Evolutionary conservation across 441 rosid genomes (phyloP).

Genomic region (Bocquillonia castaneifolia): DNA sequence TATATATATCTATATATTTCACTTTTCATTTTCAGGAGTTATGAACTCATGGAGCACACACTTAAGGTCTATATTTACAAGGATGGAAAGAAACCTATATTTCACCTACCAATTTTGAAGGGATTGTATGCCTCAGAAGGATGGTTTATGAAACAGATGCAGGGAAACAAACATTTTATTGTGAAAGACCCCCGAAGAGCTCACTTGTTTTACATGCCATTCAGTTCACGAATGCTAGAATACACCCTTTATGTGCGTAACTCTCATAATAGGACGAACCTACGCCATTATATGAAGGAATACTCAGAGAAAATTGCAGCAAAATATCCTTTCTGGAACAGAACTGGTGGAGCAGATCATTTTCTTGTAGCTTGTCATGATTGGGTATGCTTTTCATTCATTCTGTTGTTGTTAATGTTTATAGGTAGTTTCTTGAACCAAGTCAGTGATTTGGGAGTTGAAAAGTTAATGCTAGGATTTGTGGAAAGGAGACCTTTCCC

Average conservation of each 20-base stretch:
- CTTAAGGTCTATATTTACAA: conserved; percentile 71
- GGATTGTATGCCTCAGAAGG: conserved; percentile 83
- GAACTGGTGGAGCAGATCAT: conserved; percentile 81
- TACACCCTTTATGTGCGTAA: conserved; percentile 45
- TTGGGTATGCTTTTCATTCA: conserved; percentile 56
- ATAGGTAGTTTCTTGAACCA: conserved; percentile 1
- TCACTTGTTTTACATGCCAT: conserved; percentile 73
- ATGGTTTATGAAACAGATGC: conserved; percentile 70
- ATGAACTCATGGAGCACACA: conserved; percentile 69
- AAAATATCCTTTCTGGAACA: conserved; percentile 50
- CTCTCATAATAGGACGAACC: conserved; percentile 51
- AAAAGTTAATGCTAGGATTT: too few relatives aligned
- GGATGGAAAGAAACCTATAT: conserved; percentile 74
- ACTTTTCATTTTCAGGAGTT: conserved; percentile 54
- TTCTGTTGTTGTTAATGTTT: conserved; percentile 10
- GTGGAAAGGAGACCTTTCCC: too few relatives aligned
- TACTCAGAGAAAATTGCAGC: conserved; percentile 60
- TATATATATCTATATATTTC: conserved; percentile 1
- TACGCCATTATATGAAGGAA: conserved; percentile 50
- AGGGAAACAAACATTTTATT: conserved; percentile 36
- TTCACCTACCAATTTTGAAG: conserved; percentile 76
- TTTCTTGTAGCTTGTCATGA: conserved; percentile 83
- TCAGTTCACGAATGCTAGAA: conserved; percentile 69
- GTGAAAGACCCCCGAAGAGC: conserved; percentile 56
- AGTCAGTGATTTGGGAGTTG: not conserved